Percentiles rank a stretch among this genome's conserved stretches.
Evolutionary conservation across 345 rosid species (phyloP).

Genomic region (Iberis pinnata): DNA sequence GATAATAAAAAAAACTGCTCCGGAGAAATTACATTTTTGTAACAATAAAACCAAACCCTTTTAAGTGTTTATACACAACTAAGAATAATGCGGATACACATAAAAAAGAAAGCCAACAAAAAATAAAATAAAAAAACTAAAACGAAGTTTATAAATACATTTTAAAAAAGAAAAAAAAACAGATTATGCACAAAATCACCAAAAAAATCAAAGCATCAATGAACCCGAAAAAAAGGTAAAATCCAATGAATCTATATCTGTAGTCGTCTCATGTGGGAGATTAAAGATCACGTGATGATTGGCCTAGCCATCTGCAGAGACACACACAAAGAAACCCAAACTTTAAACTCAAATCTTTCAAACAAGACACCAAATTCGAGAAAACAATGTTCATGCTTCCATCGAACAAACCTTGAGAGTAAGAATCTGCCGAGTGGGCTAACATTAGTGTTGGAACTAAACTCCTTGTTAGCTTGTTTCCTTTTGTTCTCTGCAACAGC

Average conservation of each 20-base stretch:
- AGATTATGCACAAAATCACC: constrained; percentile 44
- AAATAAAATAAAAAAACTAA: constrained; percentile 13
- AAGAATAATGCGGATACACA: constrained; percentile 7
- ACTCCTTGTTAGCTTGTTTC: constrained; percentile 61
- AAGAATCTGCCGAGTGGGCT: constrained; percentile 91
- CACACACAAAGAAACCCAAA: background rate
- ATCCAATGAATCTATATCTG: constrained; percentile 18
- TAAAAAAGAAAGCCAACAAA: background rate
- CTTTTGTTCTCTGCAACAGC: constrained; percentile 47
- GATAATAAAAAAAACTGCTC: background rate
- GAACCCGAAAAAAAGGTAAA: background rate
- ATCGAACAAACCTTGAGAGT: constrained; percentile 67
- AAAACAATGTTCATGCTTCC: background rate
- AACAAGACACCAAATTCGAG: background rate
- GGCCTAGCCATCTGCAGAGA: constrained; percentile 78
- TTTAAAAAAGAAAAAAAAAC: constrained; percentile 13
- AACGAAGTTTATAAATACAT: constrained; percentile 30
- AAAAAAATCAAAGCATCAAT: constrained; percentile 44
- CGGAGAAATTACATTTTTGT: constrained; percentile 1
- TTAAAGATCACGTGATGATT: constrained; percentile 54
- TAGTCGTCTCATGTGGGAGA: constrained; percentile 23
- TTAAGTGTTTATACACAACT: constrained; percentile 11
- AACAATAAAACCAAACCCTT: background rate
- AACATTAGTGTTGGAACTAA: constrained; percentile 52
- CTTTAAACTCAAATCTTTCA: background rate